phyloP scores from a whole-genome alignment of 805 yeast genomes.

The Teunomyces aglyptinius region DNA sequence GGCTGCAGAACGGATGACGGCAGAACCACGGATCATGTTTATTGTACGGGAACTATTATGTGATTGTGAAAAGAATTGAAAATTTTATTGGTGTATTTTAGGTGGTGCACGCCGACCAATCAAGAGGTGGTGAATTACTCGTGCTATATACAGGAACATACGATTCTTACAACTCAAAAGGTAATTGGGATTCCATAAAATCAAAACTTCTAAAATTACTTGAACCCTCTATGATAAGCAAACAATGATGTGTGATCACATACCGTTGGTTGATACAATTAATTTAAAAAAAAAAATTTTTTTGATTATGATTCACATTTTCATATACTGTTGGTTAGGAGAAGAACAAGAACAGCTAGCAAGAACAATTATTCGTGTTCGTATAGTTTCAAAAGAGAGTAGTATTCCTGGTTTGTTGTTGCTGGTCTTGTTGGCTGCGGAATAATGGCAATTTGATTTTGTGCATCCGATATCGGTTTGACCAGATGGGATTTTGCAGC shows the following conservation, averaged over 20 bases:
- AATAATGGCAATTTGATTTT: constrained; percentile 17
- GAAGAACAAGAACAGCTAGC: too few relatives aligned
- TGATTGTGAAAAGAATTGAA: constrained; percentile 6
- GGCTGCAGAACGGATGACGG: constrained; percentile 29
- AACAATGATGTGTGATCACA: too few relatives aligned
- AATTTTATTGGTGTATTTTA: constrained; percentile 6
- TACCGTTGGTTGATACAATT: too few relatives aligned
- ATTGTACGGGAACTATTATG: neutral
- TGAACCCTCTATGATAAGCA: too few relatives aligned
- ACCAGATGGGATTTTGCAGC: constrained; percentile 16
- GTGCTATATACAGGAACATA: constrained; percentile 11
- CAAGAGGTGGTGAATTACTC: constrained; percentile 15
- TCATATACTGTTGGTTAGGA: too few relatives aligned
- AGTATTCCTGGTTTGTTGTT: neutral
- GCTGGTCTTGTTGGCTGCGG: constrained; percentile 15
- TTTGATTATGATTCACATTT: too few relatives aligned
- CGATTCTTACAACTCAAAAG: neutral
- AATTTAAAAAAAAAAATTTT: too few relatives aligned
- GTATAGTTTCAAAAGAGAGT: neutral
- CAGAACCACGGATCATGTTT: constrained; percentile 43
- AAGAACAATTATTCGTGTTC: neutral
- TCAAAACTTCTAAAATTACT: too few relatives aligned
- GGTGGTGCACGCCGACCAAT: constrained; percentile 15
- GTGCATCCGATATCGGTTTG: neutral
- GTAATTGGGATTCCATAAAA: too few relatives aligned